Percentiles rank a stretch among this genome's conserved stretches.
These are phyloP conservation scores for Didymella keratinophila DNA, from an alignment of 2,329 filamentous ascomycete genomes.

Conservation along the genomic window DNA sequence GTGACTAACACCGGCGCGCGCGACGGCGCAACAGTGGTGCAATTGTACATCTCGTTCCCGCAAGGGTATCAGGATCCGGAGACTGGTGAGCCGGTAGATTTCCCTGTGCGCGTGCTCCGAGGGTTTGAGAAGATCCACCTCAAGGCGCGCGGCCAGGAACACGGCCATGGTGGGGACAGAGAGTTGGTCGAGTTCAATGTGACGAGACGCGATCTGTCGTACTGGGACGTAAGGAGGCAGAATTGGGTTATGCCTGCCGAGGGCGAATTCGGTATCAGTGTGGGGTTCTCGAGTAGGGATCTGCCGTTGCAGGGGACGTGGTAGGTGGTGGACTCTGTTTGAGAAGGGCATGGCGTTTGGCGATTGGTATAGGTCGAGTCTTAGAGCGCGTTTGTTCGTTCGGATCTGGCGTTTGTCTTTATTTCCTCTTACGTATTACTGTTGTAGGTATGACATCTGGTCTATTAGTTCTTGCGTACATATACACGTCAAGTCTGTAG, in stretches of 20 bases:
- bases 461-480: not conserved
- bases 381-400: too few relatives aligned
- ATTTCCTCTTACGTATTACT: too few relatives aligned
- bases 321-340: constrained; percentile 21
- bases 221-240: constrained; percentile 51
- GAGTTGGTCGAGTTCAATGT: constrained; percentile 48
- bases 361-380: not conserved
- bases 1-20: constrained; percentile 69
- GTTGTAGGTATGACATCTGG: too few relatives aligned
- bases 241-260: constrained; percentile 52
- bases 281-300: constrained; percentile 48
- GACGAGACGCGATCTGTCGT: constrained; percentile 53
- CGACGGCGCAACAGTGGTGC: constrained; percentile 62
- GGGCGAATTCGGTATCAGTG: constrained; percentile 40
- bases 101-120: constrained; percentile 55
- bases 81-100: constrained; percentile 63
- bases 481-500: too few relatives aligned
- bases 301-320: constrained; percentile 43
- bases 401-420: too few relatives aligned
- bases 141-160: constrained; percentile 32
- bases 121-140: constrained; percentile 55
- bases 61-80: constrained; percentile 51
- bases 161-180: constrained; percentile 29
- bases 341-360: not conserved
- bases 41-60: constrained; percentile 64